Conservation (phyloP, 2,329 filamentous ascomycete genomes). For the Alternaria incomplexa region DNA sequence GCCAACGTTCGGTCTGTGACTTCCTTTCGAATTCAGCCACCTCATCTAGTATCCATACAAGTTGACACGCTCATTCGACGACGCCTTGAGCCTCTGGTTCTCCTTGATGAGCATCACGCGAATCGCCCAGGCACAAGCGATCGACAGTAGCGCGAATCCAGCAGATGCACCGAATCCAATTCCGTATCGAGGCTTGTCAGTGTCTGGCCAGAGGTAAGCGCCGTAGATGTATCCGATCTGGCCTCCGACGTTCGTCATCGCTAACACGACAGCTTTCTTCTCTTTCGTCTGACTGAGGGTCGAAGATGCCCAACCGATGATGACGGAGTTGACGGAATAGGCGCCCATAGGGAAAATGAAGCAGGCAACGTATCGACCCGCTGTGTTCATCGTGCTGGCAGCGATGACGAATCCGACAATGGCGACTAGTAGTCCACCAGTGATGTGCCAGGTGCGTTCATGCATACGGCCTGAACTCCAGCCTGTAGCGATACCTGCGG, state of each 20-base stretch:
- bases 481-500: conserved; percentile 55
- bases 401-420: conserved; percentile 52
- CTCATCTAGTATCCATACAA: conserved; percentile 33
- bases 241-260: conserved; percentile 36
- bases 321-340: conserved; percentile 40
- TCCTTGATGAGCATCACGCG: conserved; percentile 35
- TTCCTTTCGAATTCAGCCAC: not conserved
- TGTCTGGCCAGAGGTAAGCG: conserved; percentile 35
- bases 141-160: conserved; percentile 33
- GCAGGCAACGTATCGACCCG: conserved; percentile 36
- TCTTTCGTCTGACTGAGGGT: conserved; percentile 38
- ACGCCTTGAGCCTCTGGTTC: conserved; percentile 29
- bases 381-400: conserved; percentile 35
- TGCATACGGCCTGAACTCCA: conserved; percentile 59
- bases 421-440: conserved; percentile 49
- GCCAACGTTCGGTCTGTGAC: not conserved
- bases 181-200: conserved; percentile 31
- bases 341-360: conserved; percentile 41
- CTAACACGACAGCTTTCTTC: conserved; percentile 40
- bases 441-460: conserved; percentile 60
- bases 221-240: conserved; percentile 42
- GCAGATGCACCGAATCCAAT: conserved; percentile 40
- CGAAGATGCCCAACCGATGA: conserved; percentile 38
- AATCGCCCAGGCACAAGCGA: conserved; percentile 38
- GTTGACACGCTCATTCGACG: conserved; percentile 35